These are phyloP conservation scores for Basidioascus undulatus DNA, from an alignment of 768 basidiomycete species.

Conservation along the genomic window DNA sequence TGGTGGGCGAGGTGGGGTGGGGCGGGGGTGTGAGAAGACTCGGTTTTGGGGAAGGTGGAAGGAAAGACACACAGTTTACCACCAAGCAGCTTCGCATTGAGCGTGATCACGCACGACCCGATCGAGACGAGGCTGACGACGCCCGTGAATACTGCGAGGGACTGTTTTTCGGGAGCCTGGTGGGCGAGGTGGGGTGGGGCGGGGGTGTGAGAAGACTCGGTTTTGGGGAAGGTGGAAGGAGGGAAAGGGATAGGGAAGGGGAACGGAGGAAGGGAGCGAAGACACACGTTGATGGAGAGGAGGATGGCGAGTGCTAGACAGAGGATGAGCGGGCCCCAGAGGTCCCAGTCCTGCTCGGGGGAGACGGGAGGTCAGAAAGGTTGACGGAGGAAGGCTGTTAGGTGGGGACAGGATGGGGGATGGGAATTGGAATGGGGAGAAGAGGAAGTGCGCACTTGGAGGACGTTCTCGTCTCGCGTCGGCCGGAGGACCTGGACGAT, in stretches of 20 bases:
- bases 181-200: neutral
- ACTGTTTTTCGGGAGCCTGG: constrained; percentile 59
- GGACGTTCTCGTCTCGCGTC: constrained; percentile 38
- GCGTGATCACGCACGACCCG: constrained; percentile 69
- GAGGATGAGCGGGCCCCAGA: constrained; percentile 81
- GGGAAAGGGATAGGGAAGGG: neutral
- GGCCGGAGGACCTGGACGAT: constrained; percentile 85
- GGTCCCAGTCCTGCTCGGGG: constrained; percentile 98
- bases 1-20: neutral
- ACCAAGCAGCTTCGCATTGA: constrained; percentile 59
- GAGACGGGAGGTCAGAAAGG: constrained; percentile 3
- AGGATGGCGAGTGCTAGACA: constrained; percentile 58
- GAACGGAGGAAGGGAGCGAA: neutral
- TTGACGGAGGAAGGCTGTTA: neutral
- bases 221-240: too few species aligned
- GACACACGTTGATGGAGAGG: constrained; percentile 53
- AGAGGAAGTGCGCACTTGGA: constrained; percentile 6
- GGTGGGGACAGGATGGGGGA: too few species aligned
- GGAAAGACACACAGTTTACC: constrained; percentile 19
- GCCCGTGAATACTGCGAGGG: constrained; percentile 70
- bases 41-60: neutral
- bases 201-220: neutral
- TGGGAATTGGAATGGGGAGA: too few species aligned
- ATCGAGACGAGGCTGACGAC: constrained; percentile 75
- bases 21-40: neutral